Evolutionary conservation across 2,329 filamentous ascomycete species (phyloP).

Genomic region (Fusarium burgessii): DNA sequence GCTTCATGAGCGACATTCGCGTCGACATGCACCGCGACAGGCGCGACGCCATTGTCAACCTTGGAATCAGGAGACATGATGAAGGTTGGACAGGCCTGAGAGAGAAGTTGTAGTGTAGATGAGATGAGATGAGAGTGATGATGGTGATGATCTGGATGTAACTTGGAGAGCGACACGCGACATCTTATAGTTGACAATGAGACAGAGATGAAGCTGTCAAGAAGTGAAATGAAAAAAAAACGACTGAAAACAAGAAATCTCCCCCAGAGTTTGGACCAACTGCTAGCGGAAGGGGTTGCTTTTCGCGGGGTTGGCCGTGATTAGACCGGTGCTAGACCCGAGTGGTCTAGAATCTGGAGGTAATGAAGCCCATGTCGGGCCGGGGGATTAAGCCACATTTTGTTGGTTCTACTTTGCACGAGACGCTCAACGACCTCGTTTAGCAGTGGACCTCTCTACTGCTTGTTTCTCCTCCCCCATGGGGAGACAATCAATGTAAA

Average conservation of each 20-base stretch:
- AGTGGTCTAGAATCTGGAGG: neutral
- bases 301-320: conserved; percentile 18
- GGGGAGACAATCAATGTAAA: conserved; percentile 12
- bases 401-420: neutral
- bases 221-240: neutral
- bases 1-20: conserved; percentile 39
- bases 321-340: conserved; percentile 13
- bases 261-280: neutral
- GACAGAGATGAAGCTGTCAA: conserved; percentile 14
- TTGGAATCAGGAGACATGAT: conserved; percentile 32
- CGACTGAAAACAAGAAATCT: neutral
- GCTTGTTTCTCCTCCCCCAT: conserved; percentile 7
- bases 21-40: conserved; percentile 22
- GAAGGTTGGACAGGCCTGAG: neutral
- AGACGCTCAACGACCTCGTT: neutral
- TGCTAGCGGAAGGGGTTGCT: neutral
- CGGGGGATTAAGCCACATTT: neutral
- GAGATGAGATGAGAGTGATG: neutral
- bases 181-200: conserved; percentile 17
- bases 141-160: neutral
- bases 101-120: neutral
- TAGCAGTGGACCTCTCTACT: neutral
- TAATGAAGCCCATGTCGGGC: neutral
- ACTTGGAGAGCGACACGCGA: neutral
- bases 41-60: conserved; percentile 23